These are phyloP conservation scores for Acephala macrosclerotiorum DNA, from an alignment of 2,329 filamentous ascomycete genomes.

Conservation along the genomic window DNA sequence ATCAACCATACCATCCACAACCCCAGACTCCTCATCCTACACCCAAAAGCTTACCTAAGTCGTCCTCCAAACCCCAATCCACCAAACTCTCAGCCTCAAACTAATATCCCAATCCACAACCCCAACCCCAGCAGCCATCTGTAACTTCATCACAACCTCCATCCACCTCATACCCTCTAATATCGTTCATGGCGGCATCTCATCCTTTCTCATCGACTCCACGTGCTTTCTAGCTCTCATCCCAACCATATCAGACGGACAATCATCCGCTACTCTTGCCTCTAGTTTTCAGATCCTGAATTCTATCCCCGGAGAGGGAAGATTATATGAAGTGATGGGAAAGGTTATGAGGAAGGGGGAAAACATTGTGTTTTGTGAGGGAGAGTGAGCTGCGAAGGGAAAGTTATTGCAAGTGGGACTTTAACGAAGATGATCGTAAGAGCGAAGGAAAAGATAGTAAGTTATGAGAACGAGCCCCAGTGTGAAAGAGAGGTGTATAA, in stretches of 20 bases:
- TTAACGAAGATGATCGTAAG: slow-evolving; percentile 13
- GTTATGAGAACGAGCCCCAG: neutral
- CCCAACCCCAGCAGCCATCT: neutral
- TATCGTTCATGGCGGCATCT: slow-evolving; percentile 18
- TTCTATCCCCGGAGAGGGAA: slow-evolving; percentile 16
- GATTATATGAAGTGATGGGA: slow-evolving; percentile 18
- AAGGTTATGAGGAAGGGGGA: slow-evolving; percentile 18
- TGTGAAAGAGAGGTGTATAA: neutral
- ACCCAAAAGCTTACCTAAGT: slow-evolving; percentile 7
- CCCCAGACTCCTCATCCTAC: neutral
- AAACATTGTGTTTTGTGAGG: slow-evolving; percentile 24
- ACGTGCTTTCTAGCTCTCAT: slow-evolving; percentile 19
- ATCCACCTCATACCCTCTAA: slow-evolving; percentile 11
- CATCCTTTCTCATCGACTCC: slow-evolving; percentile 9
- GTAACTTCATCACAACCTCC: slow-evolving; percentile 7
- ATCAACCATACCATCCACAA: neutral
- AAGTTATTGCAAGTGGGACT: slow-evolving; percentile 15
- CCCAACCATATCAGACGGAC: slow-evolving; percentile 9
- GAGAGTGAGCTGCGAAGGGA: slow-evolving; percentile 19
- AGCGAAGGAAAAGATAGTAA: slow-evolving; percentile 6
- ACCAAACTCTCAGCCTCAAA: slow-evolving; percentile 13
- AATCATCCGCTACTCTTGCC: slow-evolving; percentile 17
- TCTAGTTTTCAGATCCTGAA: slow-evolving; percentile 20
- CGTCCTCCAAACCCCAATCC: slow-evolving; percentile 1
- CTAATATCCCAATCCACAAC: slow-evolving; percentile 15